These are phyloP conservation scores for Funneliformis geosporum DNA, from an alignment of 192 early-diverging fungal species.

Conservation along the genomic window DNA sequence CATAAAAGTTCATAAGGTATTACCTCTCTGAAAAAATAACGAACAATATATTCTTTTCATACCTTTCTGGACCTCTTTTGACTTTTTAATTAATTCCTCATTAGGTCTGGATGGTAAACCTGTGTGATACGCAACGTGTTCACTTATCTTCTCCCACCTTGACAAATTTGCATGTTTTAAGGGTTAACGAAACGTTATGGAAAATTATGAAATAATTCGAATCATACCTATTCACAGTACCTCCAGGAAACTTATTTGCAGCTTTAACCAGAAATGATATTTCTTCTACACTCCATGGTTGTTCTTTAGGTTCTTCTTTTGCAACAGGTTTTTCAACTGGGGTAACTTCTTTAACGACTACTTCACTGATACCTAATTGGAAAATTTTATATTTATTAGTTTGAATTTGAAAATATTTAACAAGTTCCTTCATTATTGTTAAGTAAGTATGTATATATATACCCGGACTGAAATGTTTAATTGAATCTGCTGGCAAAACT, in stretches of 20 bases:
- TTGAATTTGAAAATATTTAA: no score
- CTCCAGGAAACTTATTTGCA: conserved; percentile 78
- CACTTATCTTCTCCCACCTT: conserved; percentile 78
- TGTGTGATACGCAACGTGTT: conserved; percentile 75
- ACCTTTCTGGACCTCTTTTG: conserved; percentile 69
- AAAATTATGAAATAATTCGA: conserved; percentile 15
- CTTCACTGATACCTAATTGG: conserved; percentile 31
- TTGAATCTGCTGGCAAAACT: conserved; percentile 31
- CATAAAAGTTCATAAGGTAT: conserved; percentile 1
- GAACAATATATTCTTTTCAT: background rate
- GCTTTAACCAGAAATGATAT: conserved; percentile 75
- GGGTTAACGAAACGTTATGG: background rate
- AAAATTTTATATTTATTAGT: no score
- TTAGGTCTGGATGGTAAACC: conserved; percentile 56
- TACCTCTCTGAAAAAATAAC: conserved; percentile 1
- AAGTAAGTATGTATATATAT: no score
- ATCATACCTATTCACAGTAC: conserved; percentile 58
- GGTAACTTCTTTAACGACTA: background rate
- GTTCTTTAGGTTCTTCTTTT: conserved; percentile 22
- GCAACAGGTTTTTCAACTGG: background rate
- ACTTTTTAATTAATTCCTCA: conserved; percentile 74
- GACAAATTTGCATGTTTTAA: background rate
- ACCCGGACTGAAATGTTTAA: conserved; percentile 46
- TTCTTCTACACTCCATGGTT: conserved; percentile 71
- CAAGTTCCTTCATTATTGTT: no score